Evolutionary conservation across 805 yeast genomes (phyloP).

Genomic region (Myxozyma nipponensis): DNA sequence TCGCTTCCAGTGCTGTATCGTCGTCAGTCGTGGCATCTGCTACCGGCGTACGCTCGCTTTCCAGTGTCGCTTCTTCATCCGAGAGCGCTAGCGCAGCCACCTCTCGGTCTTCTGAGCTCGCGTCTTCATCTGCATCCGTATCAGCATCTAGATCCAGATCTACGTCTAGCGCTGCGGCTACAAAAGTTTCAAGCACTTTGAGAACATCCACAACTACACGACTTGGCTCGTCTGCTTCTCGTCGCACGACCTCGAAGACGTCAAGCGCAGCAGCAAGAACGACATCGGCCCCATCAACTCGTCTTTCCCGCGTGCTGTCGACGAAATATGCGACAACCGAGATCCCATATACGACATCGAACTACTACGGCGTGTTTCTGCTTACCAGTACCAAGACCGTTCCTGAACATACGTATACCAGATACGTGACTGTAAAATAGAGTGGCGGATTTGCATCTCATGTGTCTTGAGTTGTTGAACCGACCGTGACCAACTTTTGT

Average conservation of each 20-base stretch:
- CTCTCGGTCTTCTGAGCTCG: neutral
- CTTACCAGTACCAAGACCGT: neutral
- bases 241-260: neutral
- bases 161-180: neutral
- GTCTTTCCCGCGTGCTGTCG: neutral
- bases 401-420: neutral
- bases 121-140: neutral
- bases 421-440: neutral
- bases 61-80: neutral
- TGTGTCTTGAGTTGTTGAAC: too few species aligned
- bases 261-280: neutral
- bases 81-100: neutral
- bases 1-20: neutral
- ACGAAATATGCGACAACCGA: neutral
- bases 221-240: too few species aligned
- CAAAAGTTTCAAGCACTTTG: neutral
- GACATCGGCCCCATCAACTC: neutral
- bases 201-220: neutral
- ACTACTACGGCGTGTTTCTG: neutral
- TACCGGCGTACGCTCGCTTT: too few species aligned
- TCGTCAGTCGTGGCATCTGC: neutral
- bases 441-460: too few species aligned
- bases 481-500: too few species aligned
- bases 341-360: neutral
- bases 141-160: neutral